Conservation (phyloP, 2,329 filamentous ascomycete genomes). For the Chrysoporthe puriensis region DNA sequence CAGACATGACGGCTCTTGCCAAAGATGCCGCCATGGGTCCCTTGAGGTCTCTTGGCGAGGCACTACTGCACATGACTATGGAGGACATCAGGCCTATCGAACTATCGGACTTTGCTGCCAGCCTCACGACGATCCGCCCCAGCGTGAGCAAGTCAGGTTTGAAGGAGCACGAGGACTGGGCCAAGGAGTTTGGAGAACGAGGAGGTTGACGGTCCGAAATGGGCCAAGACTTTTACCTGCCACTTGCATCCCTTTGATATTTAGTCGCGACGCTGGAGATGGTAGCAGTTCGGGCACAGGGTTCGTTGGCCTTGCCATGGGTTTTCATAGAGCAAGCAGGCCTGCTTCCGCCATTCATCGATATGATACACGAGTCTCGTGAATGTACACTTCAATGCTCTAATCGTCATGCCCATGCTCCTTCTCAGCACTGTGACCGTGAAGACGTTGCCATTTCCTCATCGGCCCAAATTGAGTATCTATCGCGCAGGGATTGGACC, state of each 20-base stretch:
- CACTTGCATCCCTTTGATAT: slow-evolving; percentile 7
- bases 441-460: neutral
- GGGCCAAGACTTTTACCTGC: slow-evolving; percentile 1
- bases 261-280: neutral
- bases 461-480: neutral
- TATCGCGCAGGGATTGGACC: neutral
- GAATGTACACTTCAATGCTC: slow-evolving; percentile 10
- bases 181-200: slow-evolving; percentile 87
- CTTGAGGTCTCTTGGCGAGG: slow-evolving; percentile 85
- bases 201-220: slow-evolving; percentile 62
- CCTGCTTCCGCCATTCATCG: neutral
- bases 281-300: neutral
- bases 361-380: slow-evolving; percentile 8
- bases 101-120: slow-evolving; percentile 81
- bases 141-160: slow-evolving; percentile 86
- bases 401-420: neutral
- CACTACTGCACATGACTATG: slow-evolving; percentile 86
- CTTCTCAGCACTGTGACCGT: neutral
- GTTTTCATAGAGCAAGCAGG: neutral
- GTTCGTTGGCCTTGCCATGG: neutral
- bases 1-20: slow-evolving; percentile 92
- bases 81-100: slow-evolving; percentile 90
- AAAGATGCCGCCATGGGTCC: slow-evolving; percentile 99
- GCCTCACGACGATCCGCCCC: slow-evolving; percentile 81
- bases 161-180: slow-evolving; percentile 93